A percentile compares a stretch with the other conserved stretches of the same genome.
Conservation (phyloP, 2,329 filamentous ascomycete genomes). For the Epichloe glyceriae region DNA sequence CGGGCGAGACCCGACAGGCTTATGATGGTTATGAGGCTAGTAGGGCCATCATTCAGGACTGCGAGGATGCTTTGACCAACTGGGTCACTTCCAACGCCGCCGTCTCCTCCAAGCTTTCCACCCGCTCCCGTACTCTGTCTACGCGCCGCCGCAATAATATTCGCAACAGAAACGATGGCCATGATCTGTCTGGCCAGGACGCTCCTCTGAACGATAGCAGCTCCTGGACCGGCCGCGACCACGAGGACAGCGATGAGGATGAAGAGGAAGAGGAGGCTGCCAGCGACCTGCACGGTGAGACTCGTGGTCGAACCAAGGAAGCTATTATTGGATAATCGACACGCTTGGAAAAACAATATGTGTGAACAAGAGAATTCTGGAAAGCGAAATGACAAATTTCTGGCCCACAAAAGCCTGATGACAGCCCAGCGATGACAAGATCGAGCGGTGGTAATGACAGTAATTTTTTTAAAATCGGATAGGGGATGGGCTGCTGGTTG, state of each 20-base stretch:
- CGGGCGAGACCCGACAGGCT: slow-evolving; percentile 86
- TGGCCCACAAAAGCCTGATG: not conserved
- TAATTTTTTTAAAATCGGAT: slow-evolving; percentile 4
- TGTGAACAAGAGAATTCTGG: not conserved
- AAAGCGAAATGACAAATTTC: not conserved
- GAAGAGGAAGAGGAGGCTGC: slow-evolving; percentile 45
- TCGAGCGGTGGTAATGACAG: slow-evolving; percentile 4
- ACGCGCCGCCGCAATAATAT: slow-evolving; percentile 69
- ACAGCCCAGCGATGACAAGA: not conserved
- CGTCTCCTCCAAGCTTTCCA: slow-evolving; percentile 76
- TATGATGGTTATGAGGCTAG: slow-evolving; percentile 98
- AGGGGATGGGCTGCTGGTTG: slow-evolving; percentile 8
- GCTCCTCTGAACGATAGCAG: slow-evolving; percentile 64
- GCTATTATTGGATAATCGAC: slow-evolving; percentile 29
- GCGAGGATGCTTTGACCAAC: slow-evolving; percentile 92
- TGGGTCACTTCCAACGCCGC: slow-evolving; percentile 88
- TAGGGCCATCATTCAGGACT: slow-evolving; percentile 98
- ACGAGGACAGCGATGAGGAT: slow-evolving; percentile 52
- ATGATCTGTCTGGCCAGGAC: slow-evolving; percentile 77
- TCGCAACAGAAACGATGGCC: slow-evolving; percentile 51
- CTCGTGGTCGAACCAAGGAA: slow-evolving; percentile 42
- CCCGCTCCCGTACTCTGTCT: slow-evolving; percentile 74
- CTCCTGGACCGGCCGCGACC: slow-evolving; percentile 68
- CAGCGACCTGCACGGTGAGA: slow-evolving; percentile 40
- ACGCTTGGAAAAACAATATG: not conserved